These are phyloP conservation scores for Spathaspora hagerdaliae DNA, from an alignment of 805 yeast genomes.

Conservation along the genomic window DNA sequence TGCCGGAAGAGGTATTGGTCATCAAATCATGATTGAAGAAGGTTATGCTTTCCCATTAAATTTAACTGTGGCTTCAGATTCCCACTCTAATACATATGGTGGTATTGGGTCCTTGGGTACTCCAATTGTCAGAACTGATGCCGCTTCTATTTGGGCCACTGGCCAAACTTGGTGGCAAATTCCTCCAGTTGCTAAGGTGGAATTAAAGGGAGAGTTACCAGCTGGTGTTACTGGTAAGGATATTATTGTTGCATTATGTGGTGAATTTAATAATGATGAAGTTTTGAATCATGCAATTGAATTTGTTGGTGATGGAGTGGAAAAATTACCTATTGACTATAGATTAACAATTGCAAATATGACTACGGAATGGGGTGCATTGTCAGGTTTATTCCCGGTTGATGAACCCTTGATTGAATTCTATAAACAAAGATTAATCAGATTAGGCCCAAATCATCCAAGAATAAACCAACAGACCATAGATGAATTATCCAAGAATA, in stretches of 20 bases:
- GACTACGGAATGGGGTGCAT: slow-evolving; percentile 99
- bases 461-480: slow-evolving; percentile 68
- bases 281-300: slow-evolving; percentile 93
- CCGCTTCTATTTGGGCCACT: slow-evolving; percentile 99
- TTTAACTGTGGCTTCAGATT: slow-evolving; percentile 93
- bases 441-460: slow-evolving; percentile 72
- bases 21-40: slow-evolving; percentile 98
- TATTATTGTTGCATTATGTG: slow-evolving; percentile 94
- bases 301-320: slow-evolving; percentile 79
- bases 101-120: slow-evolving; percentile 96
- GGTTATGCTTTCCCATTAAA: slow-evolving; percentile 96
- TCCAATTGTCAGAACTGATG: slow-evolving; percentile 97
- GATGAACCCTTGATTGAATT: slow-evolving; percentile 74
- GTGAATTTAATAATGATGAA: slow-evolving; percentile 86
- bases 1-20: slow-evolving; percentile 99
- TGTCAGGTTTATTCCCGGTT: slow-evolving; percentile 96
- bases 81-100: slow-evolving; percentile 97
- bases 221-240: slow-evolving; percentile 93
- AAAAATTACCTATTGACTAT: slow-evolving; percentile 69
- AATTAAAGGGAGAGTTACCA: slow-evolving; percentile 76
- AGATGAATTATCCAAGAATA: slow-evolving; percentile 43
- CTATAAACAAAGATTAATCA: slow-evolving; percentile 61
- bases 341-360: slow-evolving; percentile 91
- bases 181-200: slow-evolving; percentile 96
- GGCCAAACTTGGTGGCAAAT: slow-evolving; percentile 99